Percentiles rank a stretch among this genome's conserved stretches.
phyloP scores from a whole-genome alignment of 257 asterid genomes.

The Nicotiana otophora region DNA sequence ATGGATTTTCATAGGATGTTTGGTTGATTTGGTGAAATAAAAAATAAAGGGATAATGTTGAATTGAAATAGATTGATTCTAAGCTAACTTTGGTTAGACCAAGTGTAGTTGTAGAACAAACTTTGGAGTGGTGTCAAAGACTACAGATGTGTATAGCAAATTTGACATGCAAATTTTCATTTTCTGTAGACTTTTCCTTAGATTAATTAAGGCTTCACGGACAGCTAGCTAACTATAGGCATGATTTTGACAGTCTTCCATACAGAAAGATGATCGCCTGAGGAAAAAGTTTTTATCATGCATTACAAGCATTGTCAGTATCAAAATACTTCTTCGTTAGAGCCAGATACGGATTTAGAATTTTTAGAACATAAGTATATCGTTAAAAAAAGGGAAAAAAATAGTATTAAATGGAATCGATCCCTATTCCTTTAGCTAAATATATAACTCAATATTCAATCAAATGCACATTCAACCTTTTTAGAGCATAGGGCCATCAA shows the following conservation, averaged over 20 bases:
- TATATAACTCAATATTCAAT: too few relatives aligned
- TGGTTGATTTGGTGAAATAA: slow-evolving; percentile 18
- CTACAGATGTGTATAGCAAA: neutral
- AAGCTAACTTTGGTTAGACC: slow-evolving; percentile 12
- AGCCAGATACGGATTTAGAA: too few relatives aligned
- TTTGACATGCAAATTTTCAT: neutral
- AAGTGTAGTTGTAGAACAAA: neutral
- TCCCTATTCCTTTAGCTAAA: too few relatives aligned
- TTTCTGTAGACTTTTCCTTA: neutral
- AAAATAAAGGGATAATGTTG: neutral
- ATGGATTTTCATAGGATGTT: slow-evolving; percentile 2
- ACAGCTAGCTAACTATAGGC: neutral
- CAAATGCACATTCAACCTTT: too few relatives aligned
- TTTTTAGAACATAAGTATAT: too few relatives aligned
- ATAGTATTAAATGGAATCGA: too few relatives aligned
- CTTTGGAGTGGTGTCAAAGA: too few relatives aligned
- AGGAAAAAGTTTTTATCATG: neutral
- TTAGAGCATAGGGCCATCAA: too few relatives aligned
- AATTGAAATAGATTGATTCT: neutral
- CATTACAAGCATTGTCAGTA: neutral
- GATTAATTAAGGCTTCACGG: neutral
- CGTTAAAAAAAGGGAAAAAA: too few relatives aligned
- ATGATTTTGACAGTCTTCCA: neutral
- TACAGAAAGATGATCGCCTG: neutral
- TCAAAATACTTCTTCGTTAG: too few relatives aligned